Base-by-base conservation (phyloP, 164 flowering plant genomes). In the Tetracentron sinense region DNA sequence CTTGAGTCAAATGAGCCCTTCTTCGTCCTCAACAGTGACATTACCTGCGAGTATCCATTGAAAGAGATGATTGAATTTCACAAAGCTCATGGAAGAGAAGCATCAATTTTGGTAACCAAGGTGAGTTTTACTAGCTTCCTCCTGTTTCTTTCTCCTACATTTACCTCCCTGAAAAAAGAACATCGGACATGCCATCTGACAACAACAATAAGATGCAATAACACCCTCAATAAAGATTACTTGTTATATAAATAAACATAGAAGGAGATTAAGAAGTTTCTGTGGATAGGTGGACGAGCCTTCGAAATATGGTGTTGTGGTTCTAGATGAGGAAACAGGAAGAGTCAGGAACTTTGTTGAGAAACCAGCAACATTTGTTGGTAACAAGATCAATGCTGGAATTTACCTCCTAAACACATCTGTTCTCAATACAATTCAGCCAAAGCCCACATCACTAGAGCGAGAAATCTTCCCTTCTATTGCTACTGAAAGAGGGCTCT, bases 351-450 rank as follows among this genome's bases (percentile, higher is more conserved):
- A 29, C 50, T 70, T 70, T 28, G 62, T 70, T 11, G 74, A 70
- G 62, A 70, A 70, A 48, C 74, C 74, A 27, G 22, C 17, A 17
- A 25, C n/a, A 11, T 70, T 60, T 70, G 69, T 70, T 12, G 74
- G 74, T 19, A 70, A 70, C 69, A 70, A 70, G 62, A 65, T 70
- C 56, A 70, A 70, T 55, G 69, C 74, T 46, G 74, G 74, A 49
- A 65, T 70, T 50, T 70, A 70, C 56, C 47, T 70, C 27, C 31
- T 70, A 47, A 70, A 70, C 50, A 44, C 74, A 26, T 59, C 62
- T 21, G 62, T 70, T 33, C 69, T 70, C 17, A 27, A 65, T 29
- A 54, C 61, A 29, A 65, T 70, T 31, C 65, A 60, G 22, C 49
- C 49, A 20, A 60, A 50, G 26, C 74, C 74, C 26, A 70, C 69